phyloP scores from a whole-genome alignment of 2,329 filamentous ascomycete species.

The Westerdykella ornata region DNA sequence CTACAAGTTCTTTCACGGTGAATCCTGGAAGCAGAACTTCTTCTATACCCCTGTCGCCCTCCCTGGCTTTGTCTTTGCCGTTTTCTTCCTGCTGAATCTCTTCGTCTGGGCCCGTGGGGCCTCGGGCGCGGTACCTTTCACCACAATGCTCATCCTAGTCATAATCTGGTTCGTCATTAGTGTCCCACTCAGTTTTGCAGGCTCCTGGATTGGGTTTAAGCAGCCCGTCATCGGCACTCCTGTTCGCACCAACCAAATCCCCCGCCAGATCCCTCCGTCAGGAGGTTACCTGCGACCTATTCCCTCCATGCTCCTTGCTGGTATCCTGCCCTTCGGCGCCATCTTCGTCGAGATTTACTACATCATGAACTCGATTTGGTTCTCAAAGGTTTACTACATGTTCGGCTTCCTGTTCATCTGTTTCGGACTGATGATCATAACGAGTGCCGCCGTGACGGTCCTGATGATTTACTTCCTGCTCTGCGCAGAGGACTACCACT shows the following conservation, averaged over 20 bases:
- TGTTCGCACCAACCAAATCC: slow-evolving; percentile 95
- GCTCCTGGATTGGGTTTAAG: slow-evolving; percentile 91
- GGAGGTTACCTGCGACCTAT: slow-evolving; percentile 77
- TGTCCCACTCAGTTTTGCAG: slow-evolving; percentile 79
- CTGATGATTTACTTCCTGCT: slow-evolving; percentile 94
- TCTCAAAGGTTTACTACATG: slow-evolving; percentile 99
- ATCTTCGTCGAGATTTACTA: slow-evolving; percentile 99
- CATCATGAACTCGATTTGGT: slow-evolving; percentile 99
- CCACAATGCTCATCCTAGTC: slow-evolving; percentile 90
- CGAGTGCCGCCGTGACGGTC: slow-evolving; percentile 84
- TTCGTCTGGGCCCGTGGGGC: slow-evolving; percentile 93
- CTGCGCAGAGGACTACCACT: slow-evolving; percentile 95
- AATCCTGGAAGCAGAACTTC: slow-evolving; percentile 93
- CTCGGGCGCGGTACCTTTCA: slow-evolving; percentile 90
- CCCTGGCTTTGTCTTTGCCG: slow-evolving; percentile 75
- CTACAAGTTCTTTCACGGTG: slow-evolving; percentile 93
- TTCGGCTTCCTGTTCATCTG: slow-evolving; percentile 98
- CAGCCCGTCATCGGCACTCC: slow-evolving; percentile 62
- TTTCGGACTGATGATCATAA: slow-evolving; percentile 95
- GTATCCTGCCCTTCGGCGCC: slow-evolving; percentile 86
- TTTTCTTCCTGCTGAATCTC: slow-evolving; percentile 90
- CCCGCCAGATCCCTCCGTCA: slow-evolving; percentile 84
- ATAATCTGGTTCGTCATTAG: slow-evolving; percentile 97
- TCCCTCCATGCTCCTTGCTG: slow-evolving; percentile 86
- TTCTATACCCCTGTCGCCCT: slow-evolving; percentile 77